These are phyloP conservation scores for Penicillium mononematosum DNA, from an alignment of 495 filamentous ascomycete genomes.

Conservation along the genomic window DNA sequence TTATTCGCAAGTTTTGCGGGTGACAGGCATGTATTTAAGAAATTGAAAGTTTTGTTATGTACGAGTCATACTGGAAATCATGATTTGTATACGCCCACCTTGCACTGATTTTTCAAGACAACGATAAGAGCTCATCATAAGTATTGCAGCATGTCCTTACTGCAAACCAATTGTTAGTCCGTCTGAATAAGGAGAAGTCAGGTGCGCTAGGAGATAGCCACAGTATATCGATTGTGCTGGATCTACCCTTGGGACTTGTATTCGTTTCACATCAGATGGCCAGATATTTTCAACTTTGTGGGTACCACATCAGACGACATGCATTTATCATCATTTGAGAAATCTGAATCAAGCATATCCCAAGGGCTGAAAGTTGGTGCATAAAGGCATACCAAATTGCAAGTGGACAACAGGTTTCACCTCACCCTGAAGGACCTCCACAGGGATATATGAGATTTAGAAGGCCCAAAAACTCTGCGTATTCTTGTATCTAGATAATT, in stretches of 20 bases:
- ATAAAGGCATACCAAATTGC: background rate
- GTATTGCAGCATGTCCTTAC: background rate
- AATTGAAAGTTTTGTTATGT: too few species aligned
- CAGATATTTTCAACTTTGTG: slow-evolving; percentile 1
- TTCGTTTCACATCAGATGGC: slow-evolving; percentile 3
- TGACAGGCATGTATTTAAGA: background rate
- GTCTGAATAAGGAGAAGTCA: background rate
- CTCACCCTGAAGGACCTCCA: background rate
- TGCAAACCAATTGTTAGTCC: background rate
- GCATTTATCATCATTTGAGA: background rate
- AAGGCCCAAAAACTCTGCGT: background rate
- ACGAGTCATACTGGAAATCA: too few species aligned
- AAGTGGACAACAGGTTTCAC: background rate
- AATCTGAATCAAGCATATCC: background rate
- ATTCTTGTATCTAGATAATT: background rate
- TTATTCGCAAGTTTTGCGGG: background rate
- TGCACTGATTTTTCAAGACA: too few species aligned
- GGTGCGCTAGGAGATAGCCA: background rate
- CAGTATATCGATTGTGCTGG: background rate
- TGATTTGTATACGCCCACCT: too few species aligned
- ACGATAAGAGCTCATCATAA: too few species aligned
- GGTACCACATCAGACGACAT: background rate
- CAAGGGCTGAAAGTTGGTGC: background rate
- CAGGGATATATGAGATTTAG: background rate
- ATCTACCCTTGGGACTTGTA: background rate